These are phyloP conservation scores for Quercus aquifolioides DNA, from an alignment of 306 rosid species.

Conservation along the genomic window DNA sequence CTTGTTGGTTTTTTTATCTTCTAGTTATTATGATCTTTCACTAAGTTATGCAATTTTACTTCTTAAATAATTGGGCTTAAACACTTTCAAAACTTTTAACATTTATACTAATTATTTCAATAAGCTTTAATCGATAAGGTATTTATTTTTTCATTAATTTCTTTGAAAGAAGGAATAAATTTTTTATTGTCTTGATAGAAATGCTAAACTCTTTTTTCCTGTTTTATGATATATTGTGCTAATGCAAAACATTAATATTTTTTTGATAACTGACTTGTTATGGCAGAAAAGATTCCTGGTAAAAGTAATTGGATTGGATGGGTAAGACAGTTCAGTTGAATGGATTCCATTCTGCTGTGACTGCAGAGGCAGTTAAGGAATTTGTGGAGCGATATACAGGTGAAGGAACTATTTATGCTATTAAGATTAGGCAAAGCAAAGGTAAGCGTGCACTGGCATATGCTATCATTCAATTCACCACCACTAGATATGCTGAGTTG, in stretches of 20 bases:
- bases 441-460: constrained; percentile 25
- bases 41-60: not conserved
- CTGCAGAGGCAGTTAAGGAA: constrained; percentile 10
- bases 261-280: not conserved
- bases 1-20: not conserved
- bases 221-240: not conserved
- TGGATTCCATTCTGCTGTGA: constrained; percentile 53
- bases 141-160: not conserved
- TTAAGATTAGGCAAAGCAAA: constrained; percentile 42
- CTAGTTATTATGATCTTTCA: not conserved
- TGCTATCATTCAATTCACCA: constrained; percentile 67
- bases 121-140: not conserved
- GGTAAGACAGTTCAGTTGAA: constrained; percentile 59
- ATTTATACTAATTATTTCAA: not conserved
- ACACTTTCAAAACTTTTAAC: not conserved
- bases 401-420: constrained; percentile 49
- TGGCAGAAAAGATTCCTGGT: not conserved
- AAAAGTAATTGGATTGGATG: constrained; percentile 24
- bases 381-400: constrained; percentile 58
- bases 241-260: not conserved
- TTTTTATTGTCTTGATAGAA: not conserved
- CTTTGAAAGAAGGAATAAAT: not conserved
- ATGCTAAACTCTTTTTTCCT: not conserved
- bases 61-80: not conserved
- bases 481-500: constrained; percentile 17